These are phyloP conservation scores for Aspergillus carbonarius DNA, from an alignment of 2,329 filamentous ascomycete genomes.

Conservation along the genomic window DNA sequence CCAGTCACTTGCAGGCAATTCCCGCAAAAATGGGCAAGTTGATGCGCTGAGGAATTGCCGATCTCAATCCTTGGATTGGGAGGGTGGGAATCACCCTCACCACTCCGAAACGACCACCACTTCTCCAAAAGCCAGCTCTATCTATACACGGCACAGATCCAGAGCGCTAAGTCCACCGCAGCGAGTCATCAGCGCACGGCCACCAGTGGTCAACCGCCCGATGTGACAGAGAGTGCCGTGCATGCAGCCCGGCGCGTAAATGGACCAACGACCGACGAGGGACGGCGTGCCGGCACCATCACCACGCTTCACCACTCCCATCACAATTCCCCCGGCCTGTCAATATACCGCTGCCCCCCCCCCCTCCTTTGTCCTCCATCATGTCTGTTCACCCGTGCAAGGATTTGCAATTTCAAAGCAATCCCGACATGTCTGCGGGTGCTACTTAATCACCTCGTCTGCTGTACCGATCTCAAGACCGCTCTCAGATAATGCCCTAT, in stretches of 20 bases:
- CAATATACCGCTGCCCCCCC: slow-evolving; percentile 19
- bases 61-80: too few relatives aligned
- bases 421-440: slow-evolving; percentile 19
- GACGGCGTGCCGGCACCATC: background rate
- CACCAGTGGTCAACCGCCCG: slow-evolving; percentile 5
- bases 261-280: slow-evolving; percentile 25
- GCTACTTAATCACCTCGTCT: slow-evolving; percentile 21
- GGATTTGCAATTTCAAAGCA: slow-evolving; percentile 29
- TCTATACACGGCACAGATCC: background rate
- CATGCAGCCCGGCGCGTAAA: slow-evolving; percentile 30
- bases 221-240: background rate
- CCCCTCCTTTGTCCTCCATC: slow-evolving; percentile 18
- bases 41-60: too few relatives aligned
- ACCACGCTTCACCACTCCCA: slow-evolving; percentile 22
- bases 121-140: background rate
- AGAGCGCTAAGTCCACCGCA: background rate
- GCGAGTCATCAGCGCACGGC: background rate
- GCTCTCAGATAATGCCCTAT: slow-evolving; percentile 13
- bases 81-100: too few relatives aligned
- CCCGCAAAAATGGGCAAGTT: too few relatives aligned
- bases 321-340: slow-evolving; percentile 27
- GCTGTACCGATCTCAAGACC: background rate
- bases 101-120: too few relatives aligned
- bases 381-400: slow-evolving; percentile 23
- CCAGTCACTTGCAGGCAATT: too few relatives aligned